Percentiles rank a stretch among this genome's conserved stretches.
These are phyloP conservation scores for Picea glauca DNA, from an alignment of 75 land plant species.

Conservation along the genomic window DNA sequence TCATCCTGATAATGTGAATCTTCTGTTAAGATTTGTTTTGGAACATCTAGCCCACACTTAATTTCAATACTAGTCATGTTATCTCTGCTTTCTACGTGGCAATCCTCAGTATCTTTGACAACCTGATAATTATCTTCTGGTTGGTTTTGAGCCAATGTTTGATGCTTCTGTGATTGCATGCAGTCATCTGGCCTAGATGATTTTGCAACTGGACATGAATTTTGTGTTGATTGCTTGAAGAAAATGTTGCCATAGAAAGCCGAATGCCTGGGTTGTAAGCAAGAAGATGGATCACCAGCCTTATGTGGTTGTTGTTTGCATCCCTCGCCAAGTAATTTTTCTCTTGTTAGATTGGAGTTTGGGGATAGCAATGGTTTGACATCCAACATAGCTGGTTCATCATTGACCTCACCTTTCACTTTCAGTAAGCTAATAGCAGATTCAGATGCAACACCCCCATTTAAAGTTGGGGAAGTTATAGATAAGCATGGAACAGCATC, in stretches of 20 bases:
- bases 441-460: neutral
- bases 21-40: constrained; percentile 5
- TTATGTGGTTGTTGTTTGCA: neutral
- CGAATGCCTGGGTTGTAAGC: neutral
- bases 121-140: neutral
- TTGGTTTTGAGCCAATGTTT: neutral
- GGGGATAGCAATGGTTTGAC: neutral
- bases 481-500: neutral
- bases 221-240: neutral
- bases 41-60: neutral
- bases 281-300: neutral
- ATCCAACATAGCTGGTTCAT: constrained; percentile 2
- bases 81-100: neutral
- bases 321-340: neutral
- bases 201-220: neutral
- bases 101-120: neutral
- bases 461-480: neutral
- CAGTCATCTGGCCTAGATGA: constrained; percentile 1
- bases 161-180: neutral
- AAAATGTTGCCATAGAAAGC: constrained; percentile 1
- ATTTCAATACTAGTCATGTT: neutral
- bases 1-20: constrained; percentile 3
- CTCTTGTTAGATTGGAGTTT: neutral
- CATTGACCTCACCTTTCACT: constrained; percentile 7
- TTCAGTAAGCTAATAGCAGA: neutral